Evolutionary conservation across 2,329 filamentous ascomycete genomes (phyloP).

Genomic region (Lachnellula cervina): DNA sequence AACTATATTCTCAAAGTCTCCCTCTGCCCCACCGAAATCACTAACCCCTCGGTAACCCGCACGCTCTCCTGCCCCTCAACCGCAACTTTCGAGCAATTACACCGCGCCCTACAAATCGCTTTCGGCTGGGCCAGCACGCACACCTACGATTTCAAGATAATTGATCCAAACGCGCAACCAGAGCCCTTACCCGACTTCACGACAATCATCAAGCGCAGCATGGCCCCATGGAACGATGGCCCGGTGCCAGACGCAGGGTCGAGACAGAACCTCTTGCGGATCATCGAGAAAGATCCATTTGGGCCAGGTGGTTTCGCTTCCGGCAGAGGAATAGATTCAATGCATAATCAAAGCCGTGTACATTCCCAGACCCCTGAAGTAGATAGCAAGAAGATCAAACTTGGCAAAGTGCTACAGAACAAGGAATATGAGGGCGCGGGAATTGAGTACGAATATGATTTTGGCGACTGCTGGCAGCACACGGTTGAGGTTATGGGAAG

Average conservation of each 20-base stretch:
- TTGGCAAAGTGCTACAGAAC: background rate
- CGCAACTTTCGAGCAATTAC: background rate
- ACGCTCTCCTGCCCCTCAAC: background rate
- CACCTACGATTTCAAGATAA: background rate
- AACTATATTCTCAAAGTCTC: background rate
- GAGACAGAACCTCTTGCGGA: conserved; percentile 1
- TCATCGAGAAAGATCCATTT: background rate
- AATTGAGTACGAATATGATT: conserved; percentile 27
- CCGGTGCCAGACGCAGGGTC: background rate
- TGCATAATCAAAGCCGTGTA: background rate
- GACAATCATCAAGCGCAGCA: background rate
- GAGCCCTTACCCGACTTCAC: background rate
- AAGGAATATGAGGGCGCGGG: background rate
- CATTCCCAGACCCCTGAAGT: conserved; percentile 1
- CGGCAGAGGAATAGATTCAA: background rate
- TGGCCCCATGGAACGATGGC: background rate
- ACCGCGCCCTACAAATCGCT: background rate
- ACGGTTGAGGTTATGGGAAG: conserved; percentile 19
- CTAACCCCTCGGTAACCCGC: background rate
- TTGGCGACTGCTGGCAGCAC: conserved; percentile 27
- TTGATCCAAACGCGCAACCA: background rate
- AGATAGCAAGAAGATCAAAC: background rate
- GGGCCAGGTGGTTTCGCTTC: background rate
- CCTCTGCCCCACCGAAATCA: background rate
- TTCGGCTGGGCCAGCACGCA: background rate